Evolutionary conservation across 495 filamentous ascomycete genomes (phyloP), one percentile per base, ranked within the genome.

Genomic region (Sordaria brevicollis): DNA sequence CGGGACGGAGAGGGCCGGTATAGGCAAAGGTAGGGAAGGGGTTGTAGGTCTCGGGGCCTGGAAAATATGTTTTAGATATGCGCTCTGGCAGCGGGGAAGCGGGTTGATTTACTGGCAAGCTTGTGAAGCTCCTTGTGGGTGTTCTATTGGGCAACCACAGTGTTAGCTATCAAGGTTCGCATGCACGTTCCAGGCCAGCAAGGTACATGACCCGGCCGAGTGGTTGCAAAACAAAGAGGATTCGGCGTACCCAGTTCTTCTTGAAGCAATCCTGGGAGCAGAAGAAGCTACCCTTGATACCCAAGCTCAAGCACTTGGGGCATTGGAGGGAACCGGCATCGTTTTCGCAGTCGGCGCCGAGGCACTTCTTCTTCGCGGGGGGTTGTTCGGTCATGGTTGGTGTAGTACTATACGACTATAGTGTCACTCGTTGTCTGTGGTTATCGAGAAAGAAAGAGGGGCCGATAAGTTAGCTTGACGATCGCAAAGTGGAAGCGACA

Each of bases 221-320:
- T 2, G n/a, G 4, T 10, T 2, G 11, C 41, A 25, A 31, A 57
- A 7, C 49, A 31, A 57, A 31, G 13, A 31, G 25, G 15, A 31
- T 57, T 4, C 21, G 67, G 75, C 90, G 77, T 87, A 98, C 95
- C 95, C 95, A 99, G 83, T 92, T 98, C 77, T 88, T 88, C 85
- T 97, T 98, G 83, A 99, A 99, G 86, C 95, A 99, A 75, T 98
- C 96, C 78, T 99, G 96, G 11, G 93, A 93, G 83, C 95, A 99
- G 84, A 98, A 99, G 80, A 88, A 97, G 82, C 92, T 95, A 77
- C 94, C 92, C 75, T 91, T 94, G 71, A 87, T 81, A 65, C 91
- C 93, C 67, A 92, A 79, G 80, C 94, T 97, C 70, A 97, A 84
- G 75, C 95, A 99, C 65, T 91, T 97, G 33, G 95, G 95, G 83